Base-by-base conservation (phyloP, 371 early-diverging fungal species). In the Mucor piriformis region DNA sequence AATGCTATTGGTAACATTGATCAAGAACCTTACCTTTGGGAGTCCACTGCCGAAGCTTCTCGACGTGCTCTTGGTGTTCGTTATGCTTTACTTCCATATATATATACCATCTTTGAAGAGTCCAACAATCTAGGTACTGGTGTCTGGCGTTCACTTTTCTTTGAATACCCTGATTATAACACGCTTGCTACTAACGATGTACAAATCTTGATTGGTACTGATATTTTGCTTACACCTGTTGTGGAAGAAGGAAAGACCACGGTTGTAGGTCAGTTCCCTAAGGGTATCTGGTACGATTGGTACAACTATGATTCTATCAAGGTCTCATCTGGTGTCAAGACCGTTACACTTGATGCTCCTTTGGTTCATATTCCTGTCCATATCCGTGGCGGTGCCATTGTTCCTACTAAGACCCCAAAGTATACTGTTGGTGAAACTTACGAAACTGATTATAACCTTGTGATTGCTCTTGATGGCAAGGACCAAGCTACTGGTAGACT, bases 71-170 rank as follows among this genome's bases (percentile, higher is more conserved):
- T 88, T 50, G 61, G 61, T 25, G 64, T 80, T 54, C 84, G 91
- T 49, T 90, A 90, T 63, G 61, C 75, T 23, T 67, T 90, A 40
- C 63, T 90, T 34, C 91, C 91, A 7, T 85, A 82, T 60, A 81
- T 74, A 65, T 90, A 89, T 57, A 86, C 89, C 5, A 64, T 87
- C 18, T 86, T 85, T 68, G 77, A 85, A 56, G 76, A 77, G 60
- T 74, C 88, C 12, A 66, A 76, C 47, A 66, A 70, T 24, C 49
- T 70, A 20, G 82, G 82, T 23, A 68, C 65, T 35, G 70, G 68
- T 56, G 78, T 78, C 3, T 78, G 78, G 72, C 69, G 77, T 1
- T 77, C 82, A 6, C 57, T 78, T n/a, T 38, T 72, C 35, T 75
- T 75, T 57, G 72, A 75, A 38, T 72, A 69, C 38, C 73, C 73